A percentile compares a stretch with the other conserved stretches of the same genome.
Conservation (phyloP, 306 rosid genomes). For the Heteromeles arbutifolia region DNA sequence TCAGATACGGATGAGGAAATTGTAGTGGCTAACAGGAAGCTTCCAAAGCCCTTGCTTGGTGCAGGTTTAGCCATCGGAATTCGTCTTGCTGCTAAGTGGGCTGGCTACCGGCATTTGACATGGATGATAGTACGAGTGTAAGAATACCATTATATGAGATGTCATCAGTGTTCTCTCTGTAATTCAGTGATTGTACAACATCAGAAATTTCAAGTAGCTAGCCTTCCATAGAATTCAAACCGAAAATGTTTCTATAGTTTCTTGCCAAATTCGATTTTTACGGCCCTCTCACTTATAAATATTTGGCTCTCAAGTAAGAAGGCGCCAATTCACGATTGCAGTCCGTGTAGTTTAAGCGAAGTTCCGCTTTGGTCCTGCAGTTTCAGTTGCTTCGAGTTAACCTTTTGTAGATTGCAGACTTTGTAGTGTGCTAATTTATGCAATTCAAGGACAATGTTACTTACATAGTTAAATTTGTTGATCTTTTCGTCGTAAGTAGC, state of each 20-base stretch:
- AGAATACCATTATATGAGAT: background rate
- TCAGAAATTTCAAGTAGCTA: background rate
- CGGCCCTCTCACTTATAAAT: no score
- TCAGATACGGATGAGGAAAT: constrained; percentile 35
- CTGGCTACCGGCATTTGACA: constrained; percentile 81
- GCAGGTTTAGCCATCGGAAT: constrained; percentile 78
- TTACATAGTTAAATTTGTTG: no score
- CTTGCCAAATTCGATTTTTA: no score
- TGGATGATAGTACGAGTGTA: constrained; percentile 67
- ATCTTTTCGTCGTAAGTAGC: no score
- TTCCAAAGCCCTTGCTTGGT: constrained; percentile 67
- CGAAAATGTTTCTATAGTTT: background rate
- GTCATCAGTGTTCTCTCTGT: background rate
- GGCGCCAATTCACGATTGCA: no score
- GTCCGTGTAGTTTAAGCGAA: background rate
- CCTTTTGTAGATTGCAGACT: background rate
- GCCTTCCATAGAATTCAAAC: background rate
- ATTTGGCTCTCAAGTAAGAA: no score
- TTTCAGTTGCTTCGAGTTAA: background rate
- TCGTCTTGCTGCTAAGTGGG: constrained; percentile 80
- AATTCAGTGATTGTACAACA: background rate
- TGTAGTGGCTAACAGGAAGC: constrained; percentile 27
- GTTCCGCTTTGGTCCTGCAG: background rate
- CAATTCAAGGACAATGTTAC: background rate
- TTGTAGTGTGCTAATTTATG: background rate